A percentile compares a stretch with the other conserved stretches of the same genome.
Conservation (phyloP, 2,329 filamentous ascomycete genomes). For the Trichoderma guizhouense region DNA sequence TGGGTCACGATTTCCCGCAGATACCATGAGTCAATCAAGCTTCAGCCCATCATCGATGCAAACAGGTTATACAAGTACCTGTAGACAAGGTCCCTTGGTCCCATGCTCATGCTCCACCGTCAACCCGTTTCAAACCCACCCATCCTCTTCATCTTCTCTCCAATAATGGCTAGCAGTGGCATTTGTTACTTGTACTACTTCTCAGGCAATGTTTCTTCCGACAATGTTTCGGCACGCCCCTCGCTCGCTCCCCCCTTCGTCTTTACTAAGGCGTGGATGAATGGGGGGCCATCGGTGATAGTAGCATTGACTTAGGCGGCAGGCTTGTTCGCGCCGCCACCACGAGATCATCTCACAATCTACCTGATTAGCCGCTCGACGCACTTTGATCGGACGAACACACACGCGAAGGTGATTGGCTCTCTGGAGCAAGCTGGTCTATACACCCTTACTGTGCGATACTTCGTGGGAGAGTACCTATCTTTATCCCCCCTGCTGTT, state of each 20-base stretch:
- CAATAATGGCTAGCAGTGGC: conserved; percentile 3
- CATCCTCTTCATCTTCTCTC: conserved; percentile 12
- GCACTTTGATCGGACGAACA: conserved; percentile 16
- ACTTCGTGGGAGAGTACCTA: neutral
- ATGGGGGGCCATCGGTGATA: conserved; percentile 2
- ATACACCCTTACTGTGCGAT: neutral
- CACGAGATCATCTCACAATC: conserved; percentile 15
- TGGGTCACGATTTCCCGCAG: conserved; percentile 12
- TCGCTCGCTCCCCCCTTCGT: conserved; percentile 1
- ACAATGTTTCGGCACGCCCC: conserved; percentile 2
- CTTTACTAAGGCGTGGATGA: neutral
- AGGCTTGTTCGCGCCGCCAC: conserved; percentile 10
- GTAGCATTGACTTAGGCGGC: conserved; percentile 10
- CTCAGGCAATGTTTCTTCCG: conserved; percentile 4
- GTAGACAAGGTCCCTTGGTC: conserved; percentile 8
- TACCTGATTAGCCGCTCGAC: conserved; percentile 16
- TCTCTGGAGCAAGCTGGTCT: neutral
- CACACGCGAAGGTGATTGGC: neutral
- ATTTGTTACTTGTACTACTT: neutral
- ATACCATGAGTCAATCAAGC: conserved; percentile 9
- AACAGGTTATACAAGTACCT: neutral
- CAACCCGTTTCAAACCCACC: conserved; percentile 13
- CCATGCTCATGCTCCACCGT: conserved; percentile 4
- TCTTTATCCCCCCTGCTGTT: neutral
- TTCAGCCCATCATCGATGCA: conserved; percentile 14